phyloP scores from a whole-genome alignment of 176 grass and related monocot species.

The Canna indica region DNA sequence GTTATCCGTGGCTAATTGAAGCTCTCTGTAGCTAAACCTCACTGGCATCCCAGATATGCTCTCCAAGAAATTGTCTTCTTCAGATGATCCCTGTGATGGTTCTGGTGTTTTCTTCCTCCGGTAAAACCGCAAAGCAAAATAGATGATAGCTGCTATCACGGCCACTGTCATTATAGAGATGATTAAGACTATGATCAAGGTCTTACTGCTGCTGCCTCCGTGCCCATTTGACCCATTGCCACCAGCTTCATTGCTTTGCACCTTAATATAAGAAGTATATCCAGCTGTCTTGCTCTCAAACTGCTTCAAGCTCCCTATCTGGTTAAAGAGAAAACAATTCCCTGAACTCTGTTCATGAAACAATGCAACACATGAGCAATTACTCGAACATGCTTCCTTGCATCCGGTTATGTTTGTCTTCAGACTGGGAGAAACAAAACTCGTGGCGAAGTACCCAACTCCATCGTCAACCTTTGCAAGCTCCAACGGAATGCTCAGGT shows the following conservation, averaged over 20 bases:
- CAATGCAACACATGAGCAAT: constrained; percentile 67
- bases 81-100: constrained; percentile 49
- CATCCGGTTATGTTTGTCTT: constrained; percentile 60
- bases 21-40: constrained; percentile 71
- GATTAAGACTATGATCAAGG: constrained; percentile 35
- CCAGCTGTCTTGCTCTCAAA: constrained; percentile 5
- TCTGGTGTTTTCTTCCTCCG: constrained; percentile 34
- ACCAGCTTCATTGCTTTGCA: constrained; percentile 19
- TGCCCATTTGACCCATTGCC: constrained; percentile 24
- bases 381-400: constrained; percentile 49
- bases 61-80: constrained; percentile 76
- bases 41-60: constrained; percentile 60
- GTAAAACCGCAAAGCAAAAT: constrained; percentile 48
- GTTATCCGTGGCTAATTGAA: constrained; percentile 70
- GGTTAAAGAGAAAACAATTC: constrained; percentile 60
- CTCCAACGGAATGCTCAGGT: constrained; percentile 28
- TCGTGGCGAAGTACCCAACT: constrained; percentile 64
- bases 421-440: constrained; percentile 34
- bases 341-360: constrained; percentile 44
- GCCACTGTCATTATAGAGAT: constrained; percentile 41
- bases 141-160: constrained; percentile 49
- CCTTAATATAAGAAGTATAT: constrained; percentile 59
- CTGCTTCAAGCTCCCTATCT: constrained; percentile 78
- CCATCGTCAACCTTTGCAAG: constrained; percentile 46
- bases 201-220: constrained; percentile 13